Evolutionary conservation across 2,329 filamentous ascomycete species (phyloP), one percentile per base, ranked within the genome.

Genomic region (Beauveria bassiana): DNA sequence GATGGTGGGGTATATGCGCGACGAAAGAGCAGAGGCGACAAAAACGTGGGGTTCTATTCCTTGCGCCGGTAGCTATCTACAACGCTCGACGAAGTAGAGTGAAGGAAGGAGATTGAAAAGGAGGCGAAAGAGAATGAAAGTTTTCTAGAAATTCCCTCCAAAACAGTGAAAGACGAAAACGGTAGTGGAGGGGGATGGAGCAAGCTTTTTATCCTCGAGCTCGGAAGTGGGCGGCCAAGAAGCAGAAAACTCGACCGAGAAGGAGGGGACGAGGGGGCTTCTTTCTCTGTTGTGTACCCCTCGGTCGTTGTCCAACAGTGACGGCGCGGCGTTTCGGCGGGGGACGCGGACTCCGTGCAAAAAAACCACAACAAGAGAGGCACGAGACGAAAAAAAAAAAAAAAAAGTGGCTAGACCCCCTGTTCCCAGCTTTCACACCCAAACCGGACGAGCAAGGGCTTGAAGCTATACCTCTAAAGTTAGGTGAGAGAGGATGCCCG

Each of bases 401-500:
- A 22, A 28, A 59, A 58, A 58, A 40, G 43, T 58, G 46, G 55
- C 46, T 22, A 57, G 54, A 57, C 54, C 42, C 51, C 34, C 34
- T 38, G 12, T 9, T 24, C 28, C 26, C 12, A 38, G 31, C 10
- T 18, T 56, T 56, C 42, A 34, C 38, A 43, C 34, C 42, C 42
- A 46, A 56, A 38, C 26, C 42, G 45, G 55, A 58, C 42, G 31
- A 61, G 50, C 58, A 54, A 47, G 58, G 49, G 31, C 43, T 56
- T 45, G 47, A 59, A 57, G 61, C 61, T 62, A 62, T 47, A 43
- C 61, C 61, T 62, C 49, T 62, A 62, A 62, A 58, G 61, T 62
- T 50, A 62, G 59, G 61, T 58, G 56, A 43, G 18, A 50, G 45
- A 34, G 55, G 31, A 50, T 45, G 28, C 34, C 55, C 43, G 45